Evolutionary conservation across 1,139 yeast species (phyloP), one percentile per base, ranked within the genome.

Genomic region (Nakaseomyces glabratus): DNA sequence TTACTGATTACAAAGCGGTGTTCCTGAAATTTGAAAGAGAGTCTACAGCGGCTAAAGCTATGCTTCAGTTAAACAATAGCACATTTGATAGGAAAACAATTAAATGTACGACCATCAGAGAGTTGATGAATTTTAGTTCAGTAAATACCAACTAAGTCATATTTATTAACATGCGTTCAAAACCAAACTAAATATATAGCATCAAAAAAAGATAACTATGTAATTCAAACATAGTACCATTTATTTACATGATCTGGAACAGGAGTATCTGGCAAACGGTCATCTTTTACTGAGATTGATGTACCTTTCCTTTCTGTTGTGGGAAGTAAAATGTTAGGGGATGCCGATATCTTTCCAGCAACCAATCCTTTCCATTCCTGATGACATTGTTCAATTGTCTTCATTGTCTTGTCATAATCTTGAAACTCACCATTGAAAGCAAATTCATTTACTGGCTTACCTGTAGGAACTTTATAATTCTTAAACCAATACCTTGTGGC

Each of bases 401-500:
- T 73, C 48, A 79, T 63, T 20, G 96, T 88, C 51, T 79, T 75
- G 44, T 71, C 69, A 51, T 72, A 71, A 66, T 73, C 71, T 58
- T 76, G 69, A 64, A 82, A 81, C 55, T 81, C 75, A 40, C 94
- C 95, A 41, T 79, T 66, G 68, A 80, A 82, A 13, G 93, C 94
- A 57, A 88, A 88, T 55, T 72, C 72, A 63, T 88, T 88, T 57
- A 71, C 78, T 41, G 88, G 84, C 66, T 88, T 88, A 24, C 95
- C 95, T 53, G 82, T 93, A 28, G 98, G 98, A 39, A 84, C 73
- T 64, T 90, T 90, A 72, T 90, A 90, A 60, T 82, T 80, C 65
- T 88, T 80, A 70, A 90, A 88, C 98, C 98, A 90, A 57, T 71
- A 82, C 61, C 76, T 79, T 37, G 95, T 80, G 39, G 86, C 81